Conservation (phyloP, 495 filamentous ascomycete species). For the Paragyromitra xinjiangensis region DNA sequence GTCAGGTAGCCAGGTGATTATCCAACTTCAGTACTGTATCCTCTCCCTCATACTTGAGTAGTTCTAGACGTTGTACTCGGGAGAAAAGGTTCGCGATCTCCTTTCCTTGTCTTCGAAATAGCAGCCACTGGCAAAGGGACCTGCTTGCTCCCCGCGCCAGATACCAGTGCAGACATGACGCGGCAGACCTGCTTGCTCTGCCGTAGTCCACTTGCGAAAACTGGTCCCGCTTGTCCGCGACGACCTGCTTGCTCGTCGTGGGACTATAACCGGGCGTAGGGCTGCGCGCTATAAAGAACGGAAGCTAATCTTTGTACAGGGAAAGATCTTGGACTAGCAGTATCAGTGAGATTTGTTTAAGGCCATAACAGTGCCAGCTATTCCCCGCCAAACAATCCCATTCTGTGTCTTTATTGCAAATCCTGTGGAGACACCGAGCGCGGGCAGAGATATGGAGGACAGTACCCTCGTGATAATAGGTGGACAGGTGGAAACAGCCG, state of each 20-base stretch:
- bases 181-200: conserved; percentile 46
- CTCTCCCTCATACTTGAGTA: no score
- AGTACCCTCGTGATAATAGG: no score
- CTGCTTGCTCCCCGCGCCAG: conserved; percentile 42
- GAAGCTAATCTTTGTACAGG: conserved; percentile 28
- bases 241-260: conserved; percentile 46
- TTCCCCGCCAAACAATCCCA: no score
- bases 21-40: no score
- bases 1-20: not conserved
- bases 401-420: no score
- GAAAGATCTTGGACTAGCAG: conserved; percentile 39
- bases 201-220: conserved; percentile 26
- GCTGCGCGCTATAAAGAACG: not conserved
- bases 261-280: conserved; percentile 29
- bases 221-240: conserved; percentile 41
- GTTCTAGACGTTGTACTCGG: no score
- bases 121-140: conserved; percentile 42
- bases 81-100: no score
- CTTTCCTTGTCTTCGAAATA: not conserved
- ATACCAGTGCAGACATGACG: conserved; percentile 42
- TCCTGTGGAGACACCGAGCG: no score
- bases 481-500: no score
- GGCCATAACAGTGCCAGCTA: no score
- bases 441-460: no score
- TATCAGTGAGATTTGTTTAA: not conserved